These are phyloP conservation scores for Pythium aristosporum DNA, from an alignment of 352 stramenopile species.

Conservation along the genomic window DNA sequence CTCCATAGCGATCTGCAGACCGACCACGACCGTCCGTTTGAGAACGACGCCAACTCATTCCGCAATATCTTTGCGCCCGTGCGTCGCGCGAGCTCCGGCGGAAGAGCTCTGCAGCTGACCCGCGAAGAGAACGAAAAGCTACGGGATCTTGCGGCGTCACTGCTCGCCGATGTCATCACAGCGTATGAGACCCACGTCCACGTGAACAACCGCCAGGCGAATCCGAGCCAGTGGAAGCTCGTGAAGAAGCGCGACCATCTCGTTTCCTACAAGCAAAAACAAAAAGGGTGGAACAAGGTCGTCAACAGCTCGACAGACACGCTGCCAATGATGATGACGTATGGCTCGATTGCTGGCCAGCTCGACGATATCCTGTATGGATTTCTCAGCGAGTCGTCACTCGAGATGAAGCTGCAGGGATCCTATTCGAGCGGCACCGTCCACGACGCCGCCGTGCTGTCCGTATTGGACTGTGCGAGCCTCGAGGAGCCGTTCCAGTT, in stretches of 20 bases:
- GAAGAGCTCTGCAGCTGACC: constrained; percentile 40
- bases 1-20: constrained; percentile 22
- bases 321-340: constrained; percentile 38
- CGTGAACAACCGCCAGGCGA: constrained; percentile 25
- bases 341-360: constrained; percentile 42
- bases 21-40: constrained; percentile 18
- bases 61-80: constrained; percentile 19
- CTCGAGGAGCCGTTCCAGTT: constrained; percentile 54
- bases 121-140: constrained; percentile 53
- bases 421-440: constrained; percentile 40
- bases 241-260: constrained; percentile 68
- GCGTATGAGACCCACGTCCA: constrained; percentile 38
- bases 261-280: constrained; percentile 49
- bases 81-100: constrained; percentile 14
- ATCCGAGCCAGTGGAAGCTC: constrained; percentile 61
- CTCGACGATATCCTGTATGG: constrained; percentile 69
- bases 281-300: constrained; percentile 13
- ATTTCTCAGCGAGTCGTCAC: constrained; percentile 44
- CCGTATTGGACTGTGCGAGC: constrained; percentile 35
- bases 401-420: constrained; percentile 60
- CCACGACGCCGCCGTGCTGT: constrained; percentile 48
- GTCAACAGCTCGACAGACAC: constrained; percentile 20
- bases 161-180: constrained; percentile 40
- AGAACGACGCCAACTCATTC: constrained; percentile 15
- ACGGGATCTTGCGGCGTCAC: constrained; percentile 32